Percentiles rank a stretch among this genome's conserved stretches.
These are phyloP conservation scores for Thuja plicata DNA, from an alignment of 83 land plant genomes.

Conservation along the genomic window DNA sequence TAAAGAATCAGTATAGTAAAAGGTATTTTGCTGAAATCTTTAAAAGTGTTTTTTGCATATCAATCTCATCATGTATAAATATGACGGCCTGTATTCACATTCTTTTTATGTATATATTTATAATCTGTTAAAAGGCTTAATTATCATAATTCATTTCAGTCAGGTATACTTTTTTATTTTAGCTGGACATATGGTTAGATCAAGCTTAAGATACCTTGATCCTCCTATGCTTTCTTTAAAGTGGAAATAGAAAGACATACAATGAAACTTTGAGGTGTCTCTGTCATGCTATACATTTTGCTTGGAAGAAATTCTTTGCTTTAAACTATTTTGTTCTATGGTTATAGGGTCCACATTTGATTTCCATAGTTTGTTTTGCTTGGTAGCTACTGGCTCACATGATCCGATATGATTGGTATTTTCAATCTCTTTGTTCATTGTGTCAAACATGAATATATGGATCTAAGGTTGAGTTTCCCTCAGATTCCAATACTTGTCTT, in stretches of 20 bases:
- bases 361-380: not conserved
- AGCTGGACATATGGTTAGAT: not conserved
- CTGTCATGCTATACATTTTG: not conserved
- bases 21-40: conserved; percentile 7
- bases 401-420: not conserved
- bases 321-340: not conserved
- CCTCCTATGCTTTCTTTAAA: not conserved
- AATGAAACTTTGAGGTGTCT: not conserved
- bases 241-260: not conserved
- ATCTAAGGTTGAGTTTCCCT: not conserved
- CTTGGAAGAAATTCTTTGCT: not conserved
- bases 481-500: not conserved
- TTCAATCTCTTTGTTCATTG: not conserved
- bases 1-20: conserved; percentile 16
- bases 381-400: not conserved
- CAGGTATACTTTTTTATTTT: not conserved
- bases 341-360: not conserved
- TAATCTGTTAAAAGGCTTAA: not conserved
- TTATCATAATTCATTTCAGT: not conserved
- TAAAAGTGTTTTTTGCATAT: not conserved
- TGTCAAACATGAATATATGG: not conserved
- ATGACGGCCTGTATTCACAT: not conserved
- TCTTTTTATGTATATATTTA: not conserved
- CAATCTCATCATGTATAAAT: not conserved
- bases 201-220: not conserved